phyloP scores from a whole-genome alignment of 768 basidiomycete genomes.

The Glaciozyma antarctica region DNA sequence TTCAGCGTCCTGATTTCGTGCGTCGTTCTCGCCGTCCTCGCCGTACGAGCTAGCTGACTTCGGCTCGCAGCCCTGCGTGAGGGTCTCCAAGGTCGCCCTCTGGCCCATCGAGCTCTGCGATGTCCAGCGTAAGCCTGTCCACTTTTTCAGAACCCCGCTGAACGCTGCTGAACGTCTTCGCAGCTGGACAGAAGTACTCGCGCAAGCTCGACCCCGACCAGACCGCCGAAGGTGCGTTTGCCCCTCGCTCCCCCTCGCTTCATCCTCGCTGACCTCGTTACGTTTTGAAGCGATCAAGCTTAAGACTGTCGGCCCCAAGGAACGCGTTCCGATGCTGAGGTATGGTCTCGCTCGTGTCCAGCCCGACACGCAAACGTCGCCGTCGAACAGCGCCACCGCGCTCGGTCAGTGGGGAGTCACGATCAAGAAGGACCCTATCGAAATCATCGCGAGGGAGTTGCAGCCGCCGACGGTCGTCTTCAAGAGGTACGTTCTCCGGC shows the following conservation, averaged over 20 bases:
- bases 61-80: slow-evolving; percentile 13
- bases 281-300: slow-evolving; percentile 3
- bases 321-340: not conserved
- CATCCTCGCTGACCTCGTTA: not conserved
- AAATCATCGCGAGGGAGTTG: slow-evolving; percentile 3
- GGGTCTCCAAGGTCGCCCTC: slow-evolving; percentile 22
- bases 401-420: slow-evolving; percentile 7
- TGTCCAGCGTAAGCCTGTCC: not conserved
- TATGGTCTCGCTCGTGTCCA: not conserved
- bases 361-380: not conserved
- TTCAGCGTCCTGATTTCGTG: slow-evolving; percentile 17
- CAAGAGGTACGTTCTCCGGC: not conserved
- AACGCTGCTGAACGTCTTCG: no score
- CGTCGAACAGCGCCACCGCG: not conserved
- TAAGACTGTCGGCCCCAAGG: slow-evolving; percentile 5
- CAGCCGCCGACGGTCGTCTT: not conserved
- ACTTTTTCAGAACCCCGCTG: no score
- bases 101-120: slow-evolving; percentile 14
- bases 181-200: slow-evolving; percentile 6
- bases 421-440: slow-evolving; percentile 2
- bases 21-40: not conserved
- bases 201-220: slow-evolving; percentile 16
- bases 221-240: slow-evolving; percentile 4
- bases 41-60: not conserved
- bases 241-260: not conserved